Conservation (phyloP, 495 filamentous ascomycete genomes). For the Talaromyces nanjingensis region DNA sequence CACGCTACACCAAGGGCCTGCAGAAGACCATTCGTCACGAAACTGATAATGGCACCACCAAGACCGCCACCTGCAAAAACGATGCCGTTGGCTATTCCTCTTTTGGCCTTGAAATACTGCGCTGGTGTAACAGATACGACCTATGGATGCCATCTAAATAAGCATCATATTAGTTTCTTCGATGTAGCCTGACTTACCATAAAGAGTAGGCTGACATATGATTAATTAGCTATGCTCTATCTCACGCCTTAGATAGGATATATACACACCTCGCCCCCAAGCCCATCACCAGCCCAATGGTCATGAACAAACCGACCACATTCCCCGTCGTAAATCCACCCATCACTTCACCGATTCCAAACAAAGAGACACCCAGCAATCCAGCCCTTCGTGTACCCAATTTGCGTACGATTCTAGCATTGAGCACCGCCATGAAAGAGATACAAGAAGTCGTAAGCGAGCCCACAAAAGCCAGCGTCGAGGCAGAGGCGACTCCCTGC, state of each 20-base stretch:
- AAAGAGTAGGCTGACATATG: constrained; percentile 16
- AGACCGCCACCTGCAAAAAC: constrained; percentile 49
- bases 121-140: constrained; percentile 42
- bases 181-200: constrained; percentile 20
- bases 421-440: constrained; percentile 41
- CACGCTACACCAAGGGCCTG: constrained; percentile 41
- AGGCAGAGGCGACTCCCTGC: constrained; percentile 34
- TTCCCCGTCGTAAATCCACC: constrained; percentile 42
- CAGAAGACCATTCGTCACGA: constrained; percentile 41
- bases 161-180: not conserved
- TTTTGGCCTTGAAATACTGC: constrained; percentile 48
- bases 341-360: constrained; percentile 42
- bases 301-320: constrained; percentile 49
- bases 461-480: constrained; percentile 51
- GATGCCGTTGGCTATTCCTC: constrained; percentile 50
- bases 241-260: not conserved
- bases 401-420: constrained; percentile 39
- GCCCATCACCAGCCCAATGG: constrained; percentile 46
- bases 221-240: constrained; percentile 1
- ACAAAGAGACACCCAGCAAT: constrained; percentile 36
- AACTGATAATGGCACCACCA: constrained; percentile 43
- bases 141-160: constrained; percentile 7
- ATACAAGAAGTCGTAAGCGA: constrained; percentile 42
- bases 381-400: constrained; percentile 39
- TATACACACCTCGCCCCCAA: constrained; percentile 37